phyloP scores from a whole-genome alignment of 768 basidiomycete species.

The Hericium coralloides region DNA sequence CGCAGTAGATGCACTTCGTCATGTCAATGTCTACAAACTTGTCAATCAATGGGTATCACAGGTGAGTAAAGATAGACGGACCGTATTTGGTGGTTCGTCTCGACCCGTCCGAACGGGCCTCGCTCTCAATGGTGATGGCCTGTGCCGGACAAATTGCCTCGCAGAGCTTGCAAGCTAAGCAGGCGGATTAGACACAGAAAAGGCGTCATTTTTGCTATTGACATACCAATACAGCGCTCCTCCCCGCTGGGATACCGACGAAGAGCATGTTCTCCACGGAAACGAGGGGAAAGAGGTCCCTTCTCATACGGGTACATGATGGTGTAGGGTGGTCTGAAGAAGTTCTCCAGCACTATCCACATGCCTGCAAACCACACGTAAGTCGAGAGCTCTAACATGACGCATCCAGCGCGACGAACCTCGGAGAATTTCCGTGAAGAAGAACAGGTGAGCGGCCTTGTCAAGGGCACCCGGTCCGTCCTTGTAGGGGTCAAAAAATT shows the following conservation, averaged over 20 bases:
- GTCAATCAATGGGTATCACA: background rate
- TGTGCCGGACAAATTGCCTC: constrained; percentile 99
- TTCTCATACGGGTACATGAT: constrained; percentile 99
- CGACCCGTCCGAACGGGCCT: constrained; percentile 90
- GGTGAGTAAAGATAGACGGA: constrained; percentile 22
- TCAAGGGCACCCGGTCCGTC: constrained; percentile 85
- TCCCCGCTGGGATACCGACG: constrained; percentile 96
- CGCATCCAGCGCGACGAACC: constrained; percentile 41
- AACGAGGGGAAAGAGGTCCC: constrained; percentile 93
- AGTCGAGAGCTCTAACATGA: background rate
- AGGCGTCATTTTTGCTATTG: background rate
- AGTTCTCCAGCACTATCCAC: constrained; percentile 93
- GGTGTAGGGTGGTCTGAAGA: constrained; percentile 94
- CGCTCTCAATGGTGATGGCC: constrained; percentile 98
- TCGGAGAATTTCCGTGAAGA: constrained; percentile 97
- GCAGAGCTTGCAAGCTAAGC: constrained; percentile 91
- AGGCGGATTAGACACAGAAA: background rate
- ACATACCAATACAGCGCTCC: constrained; percentile 95
- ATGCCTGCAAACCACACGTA: constrained; percentile 50
- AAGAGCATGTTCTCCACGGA: constrained; percentile 96
- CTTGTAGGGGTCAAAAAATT: constrained; percentile 59
- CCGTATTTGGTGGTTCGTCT: constrained; percentile 97
- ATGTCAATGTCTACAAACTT: constrained; percentile 81
- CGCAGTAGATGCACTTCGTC: constrained; percentile 99
- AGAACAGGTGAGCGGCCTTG: constrained; percentile 94